Evolutionary conservation across 176 grass and related monocot species (phyloP), one percentile per base, ranked within the genome.

Genomic region (Juncus effusus): DNA sequence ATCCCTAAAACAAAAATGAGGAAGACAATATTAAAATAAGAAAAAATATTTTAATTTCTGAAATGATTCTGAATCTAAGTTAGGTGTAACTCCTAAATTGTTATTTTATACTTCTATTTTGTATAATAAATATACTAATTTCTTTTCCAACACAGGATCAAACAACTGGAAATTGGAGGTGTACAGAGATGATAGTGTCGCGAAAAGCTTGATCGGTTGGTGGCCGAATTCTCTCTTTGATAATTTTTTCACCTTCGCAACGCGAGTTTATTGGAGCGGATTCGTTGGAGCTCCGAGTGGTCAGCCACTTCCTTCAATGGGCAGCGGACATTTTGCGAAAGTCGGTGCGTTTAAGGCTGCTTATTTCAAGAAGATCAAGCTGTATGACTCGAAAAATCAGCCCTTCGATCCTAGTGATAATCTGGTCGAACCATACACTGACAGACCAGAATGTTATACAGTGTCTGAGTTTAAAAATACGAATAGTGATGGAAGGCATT

Each of bases 91-190:
- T 28, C 19, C 1, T 28, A 28, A 28, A 28, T 28, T 28, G 19
- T 28, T 28, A 28, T 28, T 28, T 28, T 28, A 28, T 28, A 28
- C 19, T 28, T 28, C 19, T 28, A 28, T 28, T 28, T 28, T 28
- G 0, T 28, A 28, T 1, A 28, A 28, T 28, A 28, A 28, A 28
- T 28, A 28, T 28, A 28, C 19, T 28, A 28, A 28, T 28, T 28
- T 28, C 19, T 28, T 28, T 28, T 28, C 19, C 19, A 28, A 28
- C 19, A 28, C 15, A 73, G 69, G 69, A 73, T 45, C 38, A 36
- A n/a, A 5, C 2, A 28, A 73, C 69, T 16, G 3, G 12, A 44
- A 4, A 9, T 61, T 73, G 69, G 69, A 59, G 42, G 4, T 73
- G 60, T 60, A 45, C 3, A 36, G 69, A 73, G 69, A 73, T 59